Percentiles rank a stretch among this genome's conserved stretches.
Conservation (phyloP, 176 grass and related monocot species). For the Zea mays region DNA sequence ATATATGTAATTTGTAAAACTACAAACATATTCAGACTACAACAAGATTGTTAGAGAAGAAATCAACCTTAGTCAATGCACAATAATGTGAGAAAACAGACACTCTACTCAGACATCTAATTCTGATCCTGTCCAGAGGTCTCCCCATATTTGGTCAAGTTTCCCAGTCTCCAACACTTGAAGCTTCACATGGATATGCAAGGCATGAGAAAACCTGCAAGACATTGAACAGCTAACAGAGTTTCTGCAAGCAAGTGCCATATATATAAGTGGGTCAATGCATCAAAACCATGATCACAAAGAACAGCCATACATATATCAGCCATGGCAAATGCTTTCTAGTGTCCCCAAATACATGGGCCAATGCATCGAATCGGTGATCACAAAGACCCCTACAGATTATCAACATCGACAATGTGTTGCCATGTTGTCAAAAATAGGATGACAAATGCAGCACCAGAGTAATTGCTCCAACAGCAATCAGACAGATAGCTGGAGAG, state of each 20-base stretch:
- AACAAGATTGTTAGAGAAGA: background rate
- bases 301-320: slow-evolving; percentile 20
- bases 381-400: background rate
- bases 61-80: slow-evolving; percentile 7
- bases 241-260: slow-evolving; percentile 29
- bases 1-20: background rate
- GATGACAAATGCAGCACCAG: slow-evolving; percentile 29
- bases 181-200: slow-evolving; percentile 28
- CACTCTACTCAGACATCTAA: slow-evolving; percentile 1
- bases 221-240: slow-evolving; percentile 18
- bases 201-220: slow-evolving; percentile 18
- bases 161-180: background rate
- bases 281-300: slow-evolving; percentile 19
- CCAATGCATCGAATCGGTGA: background rate
- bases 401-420: slow-evolving; percentile 17
- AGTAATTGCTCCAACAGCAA: slow-evolving; percentile 30
- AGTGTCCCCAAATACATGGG: background rate
- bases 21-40: slow-evolving; percentile 11
- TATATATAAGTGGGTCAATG: background rate
- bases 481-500: slow-evolving; percentile 8
- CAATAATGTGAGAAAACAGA: slow-evolving; percentile 4
- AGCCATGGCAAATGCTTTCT: slow-evolving; percentile 1
- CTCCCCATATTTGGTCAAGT: slow-evolving; percentile 9
- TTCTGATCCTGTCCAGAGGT: slow-evolving; percentile 36
- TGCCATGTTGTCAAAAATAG: slow-evolving; percentile 33